Evolutionary conservation across 2,329 filamentous ascomycete species (phyloP).

Genomic region (Berkeleyomyces basicola): DNA sequence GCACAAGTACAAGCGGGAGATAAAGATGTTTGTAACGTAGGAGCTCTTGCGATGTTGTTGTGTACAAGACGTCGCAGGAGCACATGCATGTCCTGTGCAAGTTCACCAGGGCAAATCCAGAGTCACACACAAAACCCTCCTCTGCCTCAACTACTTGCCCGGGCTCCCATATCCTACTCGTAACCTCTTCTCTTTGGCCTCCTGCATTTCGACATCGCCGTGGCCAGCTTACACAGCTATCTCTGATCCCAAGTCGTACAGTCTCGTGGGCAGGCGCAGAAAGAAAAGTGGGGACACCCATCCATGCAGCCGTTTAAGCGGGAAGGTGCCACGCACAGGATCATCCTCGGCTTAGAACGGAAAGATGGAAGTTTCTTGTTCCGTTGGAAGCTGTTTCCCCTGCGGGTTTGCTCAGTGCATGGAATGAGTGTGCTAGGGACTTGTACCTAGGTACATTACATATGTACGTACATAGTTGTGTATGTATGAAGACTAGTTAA

Average conservation of each 20-base stretch:
- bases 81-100: neutral
- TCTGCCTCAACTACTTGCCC: neutral
- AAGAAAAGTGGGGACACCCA: neutral
- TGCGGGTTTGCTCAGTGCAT: neutral
- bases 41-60: neutral
- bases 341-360: neutral
- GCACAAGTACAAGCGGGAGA: no score
- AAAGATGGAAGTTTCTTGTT: conserved; percentile 4
- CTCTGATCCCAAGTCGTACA: neutral
- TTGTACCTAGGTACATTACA: neutral
- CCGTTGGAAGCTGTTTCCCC: neutral
- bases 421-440: neutral
- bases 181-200: no score
- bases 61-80: no score
- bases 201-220: no score
- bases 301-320: neutral
- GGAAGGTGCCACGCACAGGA: neutral
- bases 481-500: neutral
- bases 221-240: neutral
- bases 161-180: no score
- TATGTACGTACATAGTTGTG: no score
- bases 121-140: neutral
- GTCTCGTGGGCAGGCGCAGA: neutral
- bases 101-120: neutral
- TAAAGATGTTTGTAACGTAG: neutral